Base-by-base conservation (phyloP, 2,329 filamentous ascomycete genomes). In the Sclerotinia subarctica region DNA sequence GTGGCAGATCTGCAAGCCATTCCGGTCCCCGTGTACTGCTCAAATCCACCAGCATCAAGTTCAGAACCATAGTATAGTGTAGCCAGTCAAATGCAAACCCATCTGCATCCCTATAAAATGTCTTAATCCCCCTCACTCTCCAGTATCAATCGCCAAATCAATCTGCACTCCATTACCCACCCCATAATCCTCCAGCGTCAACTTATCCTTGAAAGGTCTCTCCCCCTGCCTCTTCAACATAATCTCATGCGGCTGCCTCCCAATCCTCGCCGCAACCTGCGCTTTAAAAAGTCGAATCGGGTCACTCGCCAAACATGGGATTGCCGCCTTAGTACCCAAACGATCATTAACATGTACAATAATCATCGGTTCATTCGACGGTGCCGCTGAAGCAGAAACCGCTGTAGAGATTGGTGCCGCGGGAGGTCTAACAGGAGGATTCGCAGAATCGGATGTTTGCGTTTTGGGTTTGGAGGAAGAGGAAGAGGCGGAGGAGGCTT, bases 331-430 rank as follows among this genome's bases (percentile, higher is more conserved):
- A n/a, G 94, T 97, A 17, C 94, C 94, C 47, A 98, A 82, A n/a
- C 94, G 87, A 79, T 98, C 94, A 78, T 98, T 98, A 76, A 98
- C 88, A 75, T 94, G 88, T 24, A 98, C 94, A 64, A 96, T 87
- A 73, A 98, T 97, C 90, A 97, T 96, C 68, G 93, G 90, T 76
- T 96, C 90, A 10, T 81, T 76, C 13, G 78, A 69, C 5, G 70
- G 54, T 42, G 70, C 67, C 51, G 73, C 72, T 26, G 72, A 64
- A 19, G 72, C 63, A 51, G 74, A 62, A 13, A 67, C 47, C 2
- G 56, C 24, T 2, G 65, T 67, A 46, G 56, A 63, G 53, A 67
- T 70, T 24, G 69, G 47, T 46, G 74, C 59, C 24, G 59, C 70
- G 15, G 75, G 64, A 11, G 75, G 67, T 32, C 73, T 64, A 57